Base-by-base conservation (phyloP, 2,329 filamentous ascomycete species). In the Sporothrix euskadiensis region DNA sequence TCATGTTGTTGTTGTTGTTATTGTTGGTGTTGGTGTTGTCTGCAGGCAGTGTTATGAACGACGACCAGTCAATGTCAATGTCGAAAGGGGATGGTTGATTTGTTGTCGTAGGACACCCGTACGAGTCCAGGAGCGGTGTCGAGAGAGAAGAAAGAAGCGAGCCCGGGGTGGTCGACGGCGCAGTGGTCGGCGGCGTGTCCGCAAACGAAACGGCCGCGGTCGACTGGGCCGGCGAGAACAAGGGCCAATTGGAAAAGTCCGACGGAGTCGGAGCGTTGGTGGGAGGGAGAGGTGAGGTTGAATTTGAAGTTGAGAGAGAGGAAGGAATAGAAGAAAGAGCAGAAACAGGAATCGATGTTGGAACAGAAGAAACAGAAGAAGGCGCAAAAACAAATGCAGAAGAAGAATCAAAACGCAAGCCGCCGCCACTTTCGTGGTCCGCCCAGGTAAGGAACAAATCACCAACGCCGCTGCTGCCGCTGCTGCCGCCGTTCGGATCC, bases 61-160 rank as follows among this genome's bases (percentile, higher is more conserved):
- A 61, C 14, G 68, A 54, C 73, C 73, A 76, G 49, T 76, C 75
- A 7, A 73, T 16, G 16, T 65, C 56, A n/a, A 73, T 16, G 16
- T 65, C 56, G 35, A 66, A 41, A 16, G 39, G 22, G n/a, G 61
- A 14, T 70, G 56, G 19, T 52, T 35, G 54, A 32, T 26, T 26
- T 26, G 26, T 26, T 35, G 35, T 35, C 5, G 35, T 35, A 35
- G 35, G 35, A 35, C 35, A 35, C 35, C 52, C 26, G 47, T 66
- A 73, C 10, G 35, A 3, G 47, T 52, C 65, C 10, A 63, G 71
- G 9, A 74, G 57, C 14, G 73, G 71, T 1, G 73, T 69, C n/a
- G 71, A 71, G n/a, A 69, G 68, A 9, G 52, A 44, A 10, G 44
- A 70, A 32, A 72, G 66, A 16, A 61, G 69, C 16, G 56, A 49